These are phyloP conservation scores for Agrocybe pediades DNA, from an alignment of 768 basidiomycete genomes.

Conservation along the genomic window DNA sequence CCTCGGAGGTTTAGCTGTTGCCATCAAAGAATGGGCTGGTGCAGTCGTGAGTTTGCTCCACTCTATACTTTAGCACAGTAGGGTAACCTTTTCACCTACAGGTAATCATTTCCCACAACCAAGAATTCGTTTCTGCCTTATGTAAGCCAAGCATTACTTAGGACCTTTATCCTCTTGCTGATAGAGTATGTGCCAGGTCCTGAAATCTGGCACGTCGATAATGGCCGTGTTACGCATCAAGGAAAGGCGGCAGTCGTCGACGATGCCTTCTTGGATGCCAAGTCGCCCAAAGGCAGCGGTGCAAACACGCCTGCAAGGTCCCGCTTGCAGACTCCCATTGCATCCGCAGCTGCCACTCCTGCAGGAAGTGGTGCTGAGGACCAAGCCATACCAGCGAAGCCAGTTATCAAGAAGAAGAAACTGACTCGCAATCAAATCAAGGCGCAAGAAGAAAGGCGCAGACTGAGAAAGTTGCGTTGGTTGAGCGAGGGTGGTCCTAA, in stretches of 20 bases:
- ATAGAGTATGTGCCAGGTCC: conserved; percentile 50
- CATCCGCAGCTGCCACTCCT: conserved; percentile 73
- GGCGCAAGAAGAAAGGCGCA: conserved; percentile 83
- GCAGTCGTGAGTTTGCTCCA: conserved; percentile 65
- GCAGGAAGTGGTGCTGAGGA: conserved; percentile 80
- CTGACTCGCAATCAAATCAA: conserved; percentile 87
- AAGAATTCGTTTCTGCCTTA: conserved; percentile 81
- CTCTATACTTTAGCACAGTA: conserved; percentile 10
- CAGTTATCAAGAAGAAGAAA: conserved; percentile 77
- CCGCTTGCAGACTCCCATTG: conserved; percentile 66
- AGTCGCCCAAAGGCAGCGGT: conserved; percentile 71
- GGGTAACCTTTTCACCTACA: conserved; percentile 29
- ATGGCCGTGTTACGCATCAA: conserved; percentile 80
- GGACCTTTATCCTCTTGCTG: conserved; percentile 1
- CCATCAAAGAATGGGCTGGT: conserved; percentile 94
- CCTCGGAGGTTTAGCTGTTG: conserved; percentile 90
- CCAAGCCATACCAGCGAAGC: conserved; percentile 27
- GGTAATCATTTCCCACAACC: conserved; percentile 97
- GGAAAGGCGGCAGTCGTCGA: conserved; percentile 88
- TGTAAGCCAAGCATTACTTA: conserved; percentile 50
- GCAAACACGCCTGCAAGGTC: conserved; percentile 73
- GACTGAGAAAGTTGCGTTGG: conserved; percentile 81
- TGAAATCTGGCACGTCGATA: conserved; percentile 95
- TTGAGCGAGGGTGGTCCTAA: conserved; percentile 79
- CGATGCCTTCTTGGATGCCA: conserved; percentile 74